Conservation (phyloP, 202 grass and related monocot genomes). For the Zoysia matrella region DNA sequence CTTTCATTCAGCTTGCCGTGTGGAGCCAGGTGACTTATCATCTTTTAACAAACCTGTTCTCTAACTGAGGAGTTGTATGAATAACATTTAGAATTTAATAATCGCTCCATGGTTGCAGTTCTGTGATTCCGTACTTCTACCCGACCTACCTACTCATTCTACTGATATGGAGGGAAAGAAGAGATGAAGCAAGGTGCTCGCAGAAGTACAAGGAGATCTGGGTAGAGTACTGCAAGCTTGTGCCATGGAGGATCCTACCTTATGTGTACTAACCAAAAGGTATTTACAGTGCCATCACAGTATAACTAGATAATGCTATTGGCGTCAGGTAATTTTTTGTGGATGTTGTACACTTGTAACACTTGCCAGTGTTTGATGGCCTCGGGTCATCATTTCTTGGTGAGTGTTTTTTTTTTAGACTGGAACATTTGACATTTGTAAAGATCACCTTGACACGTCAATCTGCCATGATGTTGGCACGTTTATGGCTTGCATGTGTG, state of each 20-base stretch:
- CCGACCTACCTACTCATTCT: constrained; percentile 89
- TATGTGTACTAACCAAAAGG: constrained; percentile 61
- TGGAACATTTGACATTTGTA: too few species aligned
- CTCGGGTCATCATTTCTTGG: too few species aligned
- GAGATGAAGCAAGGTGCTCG: constrained; percentile 84
- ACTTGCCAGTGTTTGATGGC: background rate
- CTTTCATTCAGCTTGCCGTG: constrained; percentile 96
- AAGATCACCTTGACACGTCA: too few species aligned
- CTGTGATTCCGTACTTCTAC: constrained; percentile 91
- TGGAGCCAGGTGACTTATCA: constrained; percentile 63
- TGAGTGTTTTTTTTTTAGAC: too few species aligned
- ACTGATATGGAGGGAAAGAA: constrained; percentile 90
- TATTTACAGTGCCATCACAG: background rate
- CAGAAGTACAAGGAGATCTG: constrained; percentile 95
- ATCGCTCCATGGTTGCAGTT: constrained; percentile 43
- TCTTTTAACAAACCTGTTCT: background rate
- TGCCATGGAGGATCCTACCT: constrained; percentile 92
- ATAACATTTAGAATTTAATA: constrained; percentile 19
- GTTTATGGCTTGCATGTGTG: background rate
- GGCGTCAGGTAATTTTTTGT: background rate
- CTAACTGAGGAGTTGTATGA: background rate
- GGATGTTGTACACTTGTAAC: background rate
- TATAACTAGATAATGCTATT: background rate
- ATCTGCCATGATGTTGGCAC: background rate
- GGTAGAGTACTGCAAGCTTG: constrained; percentile 81